Base-by-base conservation (phyloP, 768 basidiomycete species). In the Lactifluus subvellereus region DNA sequence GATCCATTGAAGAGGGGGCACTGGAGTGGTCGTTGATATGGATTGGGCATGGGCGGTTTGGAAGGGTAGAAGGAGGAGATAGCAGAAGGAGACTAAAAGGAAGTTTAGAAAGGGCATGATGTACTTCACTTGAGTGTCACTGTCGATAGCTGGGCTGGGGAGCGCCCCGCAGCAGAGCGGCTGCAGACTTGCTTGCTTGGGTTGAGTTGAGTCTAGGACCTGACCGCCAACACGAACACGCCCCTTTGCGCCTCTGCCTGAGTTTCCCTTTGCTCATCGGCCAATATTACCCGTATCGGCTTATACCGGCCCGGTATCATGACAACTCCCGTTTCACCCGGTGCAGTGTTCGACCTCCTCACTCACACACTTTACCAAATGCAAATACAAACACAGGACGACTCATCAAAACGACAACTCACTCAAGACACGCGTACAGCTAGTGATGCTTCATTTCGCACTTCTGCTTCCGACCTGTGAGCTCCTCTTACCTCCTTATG, bases 1-100 rank as follows among this genome's bases (percentile, higher is more conserved):
- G 71, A 92, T 82, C 90, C 76, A 77, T 73, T 89, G 85, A 4
- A 88, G 76, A 45, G 85, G 85, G 30, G 86, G 86, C 7, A 86
- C 75, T 4, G 84, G 77, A 42, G 78, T 80, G 65, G 67, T 73
- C 1, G 81, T 83, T 16, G 85, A 80, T 57, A 84, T 80, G 57
- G 77, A 73, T 69, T 83, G 82, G 56, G 82, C 77, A 61, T 66
- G 60, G 68, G 69, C 68, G 57, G 69, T 35, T 57, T 59, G 66
- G 69, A 65, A 47, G 4, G 37, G 22, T 61, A 68, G 61, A 66
- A 71, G 65, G 68, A 69, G 45, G 32, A 69, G 68, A 60, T 64
- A 33, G 18, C 13, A 58, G 38, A 43, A 60, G 53, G 54, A 56
- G 68, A 68, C 66, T 67, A 73, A 64, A 62, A 74, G 60, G 64